phyloP scores from a whole-genome alignment of 192 early-diverging fungal species.

The Physocladia obscura region DNA sequence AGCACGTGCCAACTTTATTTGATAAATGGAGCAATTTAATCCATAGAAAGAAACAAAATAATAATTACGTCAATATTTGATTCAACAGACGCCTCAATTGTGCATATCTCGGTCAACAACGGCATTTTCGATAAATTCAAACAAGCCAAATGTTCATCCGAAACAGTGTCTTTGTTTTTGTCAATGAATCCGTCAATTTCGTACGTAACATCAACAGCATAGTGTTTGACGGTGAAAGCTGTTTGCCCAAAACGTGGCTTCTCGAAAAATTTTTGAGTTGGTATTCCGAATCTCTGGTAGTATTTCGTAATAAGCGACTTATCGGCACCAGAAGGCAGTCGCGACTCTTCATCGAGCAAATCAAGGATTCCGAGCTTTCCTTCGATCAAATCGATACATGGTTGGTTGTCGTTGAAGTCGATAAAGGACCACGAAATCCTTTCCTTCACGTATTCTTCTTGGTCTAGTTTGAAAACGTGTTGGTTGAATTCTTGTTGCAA shows the following conservation, averaged over 20 bases:
- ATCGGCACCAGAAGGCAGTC: slow-evolving; percentile 83
- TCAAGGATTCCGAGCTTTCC: slow-evolving; percentile 80
- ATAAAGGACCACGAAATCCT: slow-evolving; percentile 61
- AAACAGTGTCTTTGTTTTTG: slow-evolving; percentile 93
- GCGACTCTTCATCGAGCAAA: slow-evolving; percentile 89
- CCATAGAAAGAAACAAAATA: background rate
- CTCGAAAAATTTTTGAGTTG: slow-evolving; percentile 58
- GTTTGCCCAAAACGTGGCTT: slow-evolving; percentile 78
- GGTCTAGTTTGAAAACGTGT: slow-evolving; percentile 90
- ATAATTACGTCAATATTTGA: slow-evolving; percentile 19
- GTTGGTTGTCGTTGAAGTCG: slow-evolving; percentile 92
- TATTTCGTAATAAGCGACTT: slow-evolving; percentile 82
- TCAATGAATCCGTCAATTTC: slow-evolving; percentile 83
- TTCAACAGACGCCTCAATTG: too few species aligned
- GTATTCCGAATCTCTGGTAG: slow-evolving; percentile 50
- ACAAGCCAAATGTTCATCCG: slow-evolving; percentile 73
- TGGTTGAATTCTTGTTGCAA: slow-evolving; percentile 95
- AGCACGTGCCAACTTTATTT: background rate
- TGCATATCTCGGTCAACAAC: slow-evolving; percentile 70
- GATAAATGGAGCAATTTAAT: background rate
- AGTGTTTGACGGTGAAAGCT: slow-evolving; percentile 82
- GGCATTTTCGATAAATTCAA: slow-evolving; percentile 67
- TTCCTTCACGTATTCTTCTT: slow-evolving; percentile 84
- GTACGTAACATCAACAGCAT: slow-evolving; percentile 84
- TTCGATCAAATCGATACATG: slow-evolving; percentile 90